A percentile compares a stretch with the other conserved stretches of the same genome.
These are phyloP conservation scores for Kwoniella sp. DNA, from an alignment of 768 basidiomycete species.

Conservation along the genomic window DNA sequence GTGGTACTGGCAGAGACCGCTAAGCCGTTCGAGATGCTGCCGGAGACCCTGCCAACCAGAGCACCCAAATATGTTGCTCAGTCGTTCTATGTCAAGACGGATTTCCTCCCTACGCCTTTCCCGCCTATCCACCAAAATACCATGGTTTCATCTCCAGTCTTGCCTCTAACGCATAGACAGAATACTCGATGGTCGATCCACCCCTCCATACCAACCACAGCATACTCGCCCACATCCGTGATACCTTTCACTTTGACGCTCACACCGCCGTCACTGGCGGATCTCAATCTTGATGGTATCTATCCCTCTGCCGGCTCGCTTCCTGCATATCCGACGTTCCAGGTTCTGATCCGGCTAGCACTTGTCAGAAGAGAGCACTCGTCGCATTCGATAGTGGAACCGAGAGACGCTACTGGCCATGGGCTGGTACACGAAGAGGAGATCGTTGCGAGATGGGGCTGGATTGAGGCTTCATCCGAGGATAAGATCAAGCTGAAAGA, in stretches of 20 bases:
- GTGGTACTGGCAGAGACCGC: conserved; percentile 37
- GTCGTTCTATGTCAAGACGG: conserved; percentile 36
- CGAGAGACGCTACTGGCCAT: conserved; percentile 28
- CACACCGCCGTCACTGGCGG: conserved; percentile 27
- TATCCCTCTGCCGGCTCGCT: not conserved
- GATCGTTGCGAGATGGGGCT: conserved; percentile 32
- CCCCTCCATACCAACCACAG: conserved; percentile 44
- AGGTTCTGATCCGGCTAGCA: conserved; percentile 39
- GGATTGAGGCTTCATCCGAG: conserved; percentile 21
- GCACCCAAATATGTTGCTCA: conserved; percentile 32
- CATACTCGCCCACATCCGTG: conserved; percentile 45
- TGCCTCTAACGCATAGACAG: conserved; percentile 6
- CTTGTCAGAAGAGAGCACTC: conserved; percentile 43
- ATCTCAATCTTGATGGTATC: conserved; percentile 6
- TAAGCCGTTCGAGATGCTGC: conserved; percentile 52
- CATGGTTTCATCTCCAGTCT: not conserved
- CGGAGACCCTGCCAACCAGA: conserved; percentile 46
- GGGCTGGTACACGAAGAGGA: conserved; percentile 43
- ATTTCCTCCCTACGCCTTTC: conserved; percentile 9
- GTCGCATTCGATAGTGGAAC: conserved; percentile 13
- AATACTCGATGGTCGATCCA: conserved; percentile 41
- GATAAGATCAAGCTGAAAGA: conserved; percentile 26
- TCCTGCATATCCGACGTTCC: conserved; percentile 1
- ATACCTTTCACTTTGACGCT: conserved; percentile 42
- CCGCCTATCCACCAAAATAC: not conserved